phyloP scores from a whole-genome alignment of 176 grass and related monocot species.

The Eragrostis nindensis region DNA sequence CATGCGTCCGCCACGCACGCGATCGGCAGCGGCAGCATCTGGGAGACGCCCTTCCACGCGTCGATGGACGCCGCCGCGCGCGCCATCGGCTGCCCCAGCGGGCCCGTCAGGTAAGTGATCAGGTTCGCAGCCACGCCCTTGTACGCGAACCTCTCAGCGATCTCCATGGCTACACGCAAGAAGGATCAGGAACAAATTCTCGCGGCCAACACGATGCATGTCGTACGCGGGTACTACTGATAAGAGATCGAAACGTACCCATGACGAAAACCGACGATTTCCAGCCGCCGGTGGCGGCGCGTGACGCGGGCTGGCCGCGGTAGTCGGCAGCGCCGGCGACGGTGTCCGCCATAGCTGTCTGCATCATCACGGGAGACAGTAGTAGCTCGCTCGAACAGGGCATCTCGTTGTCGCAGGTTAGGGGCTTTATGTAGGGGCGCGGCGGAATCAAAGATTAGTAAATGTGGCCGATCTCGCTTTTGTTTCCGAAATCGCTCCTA shows the following conservation, averaged over 20 bases:
- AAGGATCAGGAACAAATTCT: neutral
- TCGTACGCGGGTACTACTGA: neutral
- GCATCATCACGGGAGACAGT: neutral
- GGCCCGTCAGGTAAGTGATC: slow-evolving; percentile 74
- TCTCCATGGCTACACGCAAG: slow-evolving; percentile 54
- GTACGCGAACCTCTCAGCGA: slow-evolving; percentile 70
- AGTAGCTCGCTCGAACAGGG: slow-evolving; percentile 21
- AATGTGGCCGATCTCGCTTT: neutral
- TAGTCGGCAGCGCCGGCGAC: slow-evolving; percentile 58
- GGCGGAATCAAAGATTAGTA: neutral
- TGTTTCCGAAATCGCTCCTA: slow-evolving; percentile 2
- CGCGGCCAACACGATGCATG: neutral
- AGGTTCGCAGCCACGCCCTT: slow-evolving; percentile 66
- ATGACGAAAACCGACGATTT: slow-evolving; percentile 75
- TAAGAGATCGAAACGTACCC: slow-evolving; percentile 39
- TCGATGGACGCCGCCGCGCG: slow-evolving; percentile 60
- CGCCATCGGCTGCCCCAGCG: slow-evolving; percentile 58
- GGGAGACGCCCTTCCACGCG: slow-evolving; percentile 59
- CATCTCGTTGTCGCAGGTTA: neutral
- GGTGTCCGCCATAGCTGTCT: slow-evolving; percentile 34
- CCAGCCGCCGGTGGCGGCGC: slow-evolving; percentile 75
- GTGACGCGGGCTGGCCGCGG: slow-evolving; percentile 48
- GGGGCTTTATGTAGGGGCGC: slow-evolving; percentile 31
- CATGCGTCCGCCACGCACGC: slow-evolving; percentile 66
- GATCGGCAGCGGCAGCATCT: slow-evolving; percentile 63